phyloP scores from a whole-genome alignment of 169 alveolate genomes.

The Plasmodium gaboni region DNA sequence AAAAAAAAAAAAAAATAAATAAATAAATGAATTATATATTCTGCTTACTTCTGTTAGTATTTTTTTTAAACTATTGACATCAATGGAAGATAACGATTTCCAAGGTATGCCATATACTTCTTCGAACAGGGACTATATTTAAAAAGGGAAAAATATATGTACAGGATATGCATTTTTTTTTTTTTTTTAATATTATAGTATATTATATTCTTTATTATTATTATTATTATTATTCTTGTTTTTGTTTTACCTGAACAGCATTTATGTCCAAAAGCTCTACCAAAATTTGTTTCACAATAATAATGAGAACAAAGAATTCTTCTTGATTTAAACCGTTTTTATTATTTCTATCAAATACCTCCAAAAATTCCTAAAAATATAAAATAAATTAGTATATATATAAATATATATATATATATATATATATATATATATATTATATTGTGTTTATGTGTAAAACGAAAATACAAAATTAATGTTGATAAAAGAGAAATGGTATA shows the following conservation, averaged over 20 bases:
- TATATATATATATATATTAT: too few species aligned
- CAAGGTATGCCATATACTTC: slow-evolving; percentile 76
- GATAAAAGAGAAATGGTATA: neutral
- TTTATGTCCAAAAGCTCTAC: slow-evolving; percentile 80
- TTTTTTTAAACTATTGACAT: slow-evolving; percentile 63
- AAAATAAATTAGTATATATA: neutral
- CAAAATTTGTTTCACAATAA: slow-evolving; percentile 80
- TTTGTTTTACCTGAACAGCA: slow-evolving; percentile 75
- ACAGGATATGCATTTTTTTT: slow-evolving; percentile 8
- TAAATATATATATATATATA: too few species aligned
- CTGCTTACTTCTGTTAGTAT: slow-evolving; percentile 52
- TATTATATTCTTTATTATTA: neutral
- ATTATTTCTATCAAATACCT: slow-evolving; percentile 75
- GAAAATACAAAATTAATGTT: too few species aligned
- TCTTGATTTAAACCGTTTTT: slow-evolving; percentile 82
- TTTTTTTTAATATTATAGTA: slow-evolving; percentile 7
- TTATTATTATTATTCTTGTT: too few species aligned
- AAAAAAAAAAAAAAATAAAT: slow-evolving; percentile 21
- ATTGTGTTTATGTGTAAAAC: too few species aligned
- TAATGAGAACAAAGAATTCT: slow-evolving; percentile 79
- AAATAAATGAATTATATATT: too few species aligned
- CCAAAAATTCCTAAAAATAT: slow-evolving; percentile 69
- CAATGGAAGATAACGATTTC: slow-evolving; percentile 73
- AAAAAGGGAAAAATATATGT: neutral
- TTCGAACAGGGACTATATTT: slow-evolving; percentile 59